A percentile compares a stretch with the other conserved stretches of the same genome.
Conservation (phyloP, 225 moss, liverwort and hornwort genomes). For the Bryoerythrophyllum caledonicum region DNA sequence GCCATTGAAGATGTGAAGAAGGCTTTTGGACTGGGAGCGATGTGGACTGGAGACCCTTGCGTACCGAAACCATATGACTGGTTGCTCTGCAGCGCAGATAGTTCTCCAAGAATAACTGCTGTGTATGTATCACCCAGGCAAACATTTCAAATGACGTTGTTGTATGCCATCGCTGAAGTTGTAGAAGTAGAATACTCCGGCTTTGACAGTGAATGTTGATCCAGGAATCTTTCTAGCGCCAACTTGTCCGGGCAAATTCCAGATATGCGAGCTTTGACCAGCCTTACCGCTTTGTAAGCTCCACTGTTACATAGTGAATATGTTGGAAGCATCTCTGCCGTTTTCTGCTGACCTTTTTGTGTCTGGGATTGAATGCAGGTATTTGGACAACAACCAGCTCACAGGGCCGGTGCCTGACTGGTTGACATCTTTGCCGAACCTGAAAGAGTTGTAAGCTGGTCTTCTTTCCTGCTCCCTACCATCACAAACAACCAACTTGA, state of each 20-base stretch:
- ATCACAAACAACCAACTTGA: background rate
- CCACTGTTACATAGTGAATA: background rate
- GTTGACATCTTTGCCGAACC: conserved; percentile 31
- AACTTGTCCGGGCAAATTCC: conserved; percentile 36
- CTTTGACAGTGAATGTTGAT: conserved; percentile 8
- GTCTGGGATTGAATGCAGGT: conserved; percentile 18
- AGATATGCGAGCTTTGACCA: conserved; percentile 27
- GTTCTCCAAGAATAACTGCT: no score
- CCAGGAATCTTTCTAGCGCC: conserved; percentile 32
- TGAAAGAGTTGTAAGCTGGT: conserved; percentile 39
- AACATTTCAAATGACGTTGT: background rate
- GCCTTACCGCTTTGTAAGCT: conserved; percentile 34
- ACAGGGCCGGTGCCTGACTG: conserved; percentile 32
- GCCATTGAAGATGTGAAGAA: conserved; percentile 35
- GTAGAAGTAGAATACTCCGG: background rate
- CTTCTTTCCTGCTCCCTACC: background rate
- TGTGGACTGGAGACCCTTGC: no score
- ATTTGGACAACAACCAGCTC: conserved; percentile 34
- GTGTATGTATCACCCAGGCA: no score
- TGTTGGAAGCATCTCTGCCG: no score
- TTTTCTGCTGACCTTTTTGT: conserved; percentile 6
- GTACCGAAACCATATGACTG: no score
- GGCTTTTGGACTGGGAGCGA: conserved; percentile 30
- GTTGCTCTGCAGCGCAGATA: no score
- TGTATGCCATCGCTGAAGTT: background rate